Evolutionary conservation across 305 asterid genomes (phyloP).

Genomic region (Plantago lanceolata): DNA sequence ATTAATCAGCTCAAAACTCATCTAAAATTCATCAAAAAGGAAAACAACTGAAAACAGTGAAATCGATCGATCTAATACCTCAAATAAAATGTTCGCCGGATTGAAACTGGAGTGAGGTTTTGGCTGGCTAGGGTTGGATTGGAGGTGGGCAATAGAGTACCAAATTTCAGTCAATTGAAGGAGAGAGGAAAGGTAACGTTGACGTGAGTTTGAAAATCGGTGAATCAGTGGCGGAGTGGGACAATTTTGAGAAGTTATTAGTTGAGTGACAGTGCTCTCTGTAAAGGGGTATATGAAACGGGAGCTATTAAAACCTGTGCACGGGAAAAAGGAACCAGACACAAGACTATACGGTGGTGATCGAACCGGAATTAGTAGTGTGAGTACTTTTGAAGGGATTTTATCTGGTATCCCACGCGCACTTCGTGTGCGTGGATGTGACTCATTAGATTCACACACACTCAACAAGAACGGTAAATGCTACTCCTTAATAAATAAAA

Average conservation of each 20-base stretch:
- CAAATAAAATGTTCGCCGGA: background rate
- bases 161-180: background rate
- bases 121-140: background rate
- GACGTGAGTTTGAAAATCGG: background rate
- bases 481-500: too few relatives aligned
- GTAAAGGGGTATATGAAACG: too few relatives aligned
- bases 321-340: background rate
- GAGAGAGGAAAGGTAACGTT: background rate
- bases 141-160: background rate
- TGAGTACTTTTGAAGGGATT: too few relatives aligned
- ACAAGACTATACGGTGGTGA: background rate
- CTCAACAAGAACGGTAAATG: too few relatives aligned
- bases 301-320: background rate
- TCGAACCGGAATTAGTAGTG: background rate
- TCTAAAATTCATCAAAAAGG: conserved; percentile 15
- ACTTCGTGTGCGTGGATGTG: too few relatives aligned
- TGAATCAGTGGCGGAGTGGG: background rate
- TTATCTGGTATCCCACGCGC: too few relatives aligned
- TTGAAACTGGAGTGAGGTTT: background rate
- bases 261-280: background rate
- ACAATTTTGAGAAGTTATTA: background rate
- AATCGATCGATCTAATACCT: conserved; percentile 3
- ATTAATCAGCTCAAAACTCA: background rate
- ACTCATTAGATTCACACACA: too few relatives aligned
- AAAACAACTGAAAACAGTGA: background rate